Evolutionary conservation across 345 rosid species (phyloP).

Genomic region (Salix dunnii): DNA sequence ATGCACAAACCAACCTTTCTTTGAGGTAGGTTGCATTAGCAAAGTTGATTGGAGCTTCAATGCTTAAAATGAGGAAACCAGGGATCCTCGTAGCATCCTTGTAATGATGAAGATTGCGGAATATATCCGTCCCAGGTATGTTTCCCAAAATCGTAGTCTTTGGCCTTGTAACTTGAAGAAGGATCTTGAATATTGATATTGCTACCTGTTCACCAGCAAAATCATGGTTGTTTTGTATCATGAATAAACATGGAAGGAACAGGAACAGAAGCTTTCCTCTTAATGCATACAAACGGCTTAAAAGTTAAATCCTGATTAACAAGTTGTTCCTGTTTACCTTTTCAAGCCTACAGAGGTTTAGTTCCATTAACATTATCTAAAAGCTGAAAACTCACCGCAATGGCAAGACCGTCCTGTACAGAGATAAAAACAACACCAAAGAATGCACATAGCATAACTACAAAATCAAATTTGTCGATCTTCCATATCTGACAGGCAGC

Average conservation of each 20-base stretch:
- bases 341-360: neutral
- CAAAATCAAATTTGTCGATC: slow-evolving; percentile 86
- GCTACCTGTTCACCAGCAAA: slow-evolving; percentile 49
- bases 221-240: neutral
- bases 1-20: slow-evolving; percentile 52
- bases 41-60: slow-evolving; percentile 83
- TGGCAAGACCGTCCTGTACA: slow-evolving; percentile 74
- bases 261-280: neutral
- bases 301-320: neutral
- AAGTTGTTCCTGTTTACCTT: neutral
- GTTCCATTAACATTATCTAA: neutral
- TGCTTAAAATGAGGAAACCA: slow-evolving; percentile 70
- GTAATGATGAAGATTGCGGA: slow-evolving; percentile 67
- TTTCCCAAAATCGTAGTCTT: slow-evolving; percentile 74
- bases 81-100: slow-evolving; percentile 64
- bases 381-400: slow-evolving; percentile 59
- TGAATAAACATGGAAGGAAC: neutral
- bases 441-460: slow-evolving; percentile 75
- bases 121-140: slow-evolving; percentile 72
- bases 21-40: slow-evolving; percentile 81
- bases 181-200: slow-evolving; percentile 74
- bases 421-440: slow-evolving; percentile 83
- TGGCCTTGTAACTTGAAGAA: slow-evolving; percentile 81
- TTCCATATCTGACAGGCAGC: slow-evolving; percentile 75
- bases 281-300: neutral